Base-by-base conservation (phyloP, 2,329 filamentous ascomycete genomes). In the Peltaster fructicola region DNA sequence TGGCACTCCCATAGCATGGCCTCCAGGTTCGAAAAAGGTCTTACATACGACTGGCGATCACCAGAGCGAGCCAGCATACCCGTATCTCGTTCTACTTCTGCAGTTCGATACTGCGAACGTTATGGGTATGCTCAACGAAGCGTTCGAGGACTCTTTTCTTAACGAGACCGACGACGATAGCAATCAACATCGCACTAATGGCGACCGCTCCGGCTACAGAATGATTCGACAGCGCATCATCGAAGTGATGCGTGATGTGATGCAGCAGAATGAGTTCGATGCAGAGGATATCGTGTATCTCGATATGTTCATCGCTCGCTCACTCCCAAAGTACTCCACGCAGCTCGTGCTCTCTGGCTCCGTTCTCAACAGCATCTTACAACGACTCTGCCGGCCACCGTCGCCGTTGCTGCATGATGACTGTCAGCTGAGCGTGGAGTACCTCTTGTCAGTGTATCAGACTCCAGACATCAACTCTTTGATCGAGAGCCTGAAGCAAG, bases 291-390 rank as follows among this genome's bases (percentile, higher is more conserved):
- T 78, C 8, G 79, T 98, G 28, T 98, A 92, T 50, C 65, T 98
- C 21, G 82, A 98, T 51, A 98, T 98, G 82, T 98, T 98, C 44
- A 77, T 98, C 45, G 85, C 88, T 10, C 72, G 88, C 28, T 98
- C 92, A 45, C 56, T 98, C 24, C 80, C 90, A 3, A 98, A 98
- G 48, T 98, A 92, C 43, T 82, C 84, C 1, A 85, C 95, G 46
- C 93, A 93, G 43, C 73, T 98, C 24, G 65, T 95, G 7, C 68
- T 98, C 22, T 78, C 85, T 0, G 88, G 84, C 10, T 82, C 79
- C 3, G 76, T 78, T 2, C 61, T 98, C 1, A 79, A 82, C 30
- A 73, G 72, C 30, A 73, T 93, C 7, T 61, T 98, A 14, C 61
- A 69, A 17, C 76, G 82, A 2, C 62, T 98, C 4, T 98, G 88